Conservation (phyloP, 345 rosid species). For the Jatropha curcas region DNA sequence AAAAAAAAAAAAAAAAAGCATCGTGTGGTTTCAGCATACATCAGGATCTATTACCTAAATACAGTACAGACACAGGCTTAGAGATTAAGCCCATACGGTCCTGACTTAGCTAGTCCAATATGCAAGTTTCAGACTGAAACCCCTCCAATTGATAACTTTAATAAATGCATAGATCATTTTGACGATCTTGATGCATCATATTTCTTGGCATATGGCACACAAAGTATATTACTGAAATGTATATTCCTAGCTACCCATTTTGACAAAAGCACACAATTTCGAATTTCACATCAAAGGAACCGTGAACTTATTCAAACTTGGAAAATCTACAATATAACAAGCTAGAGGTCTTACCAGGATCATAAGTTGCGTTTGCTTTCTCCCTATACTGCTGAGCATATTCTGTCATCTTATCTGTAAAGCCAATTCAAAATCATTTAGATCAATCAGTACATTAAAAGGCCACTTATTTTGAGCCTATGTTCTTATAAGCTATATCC, state of each 20-base stretch:
- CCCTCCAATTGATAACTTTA: background rate
- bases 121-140: background rate
- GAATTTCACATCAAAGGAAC: background rate
- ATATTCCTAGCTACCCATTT: background rate
- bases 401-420: conserved; percentile 49
- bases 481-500: background rate
- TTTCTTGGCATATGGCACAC: background rate
- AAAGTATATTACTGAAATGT: background rate
- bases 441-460: conserved; percentile 4
- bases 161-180: background rate
- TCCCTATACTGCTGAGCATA: conserved; percentile 37
- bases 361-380: conserved; percentile 32
- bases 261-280: background rate
- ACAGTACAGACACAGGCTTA: background rate
- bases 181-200: background rate
- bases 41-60: background rate
- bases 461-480: background rate
- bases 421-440: conserved; percentile 13
- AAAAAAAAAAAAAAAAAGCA: too few relatives aligned
- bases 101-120: too few relatives aligned
- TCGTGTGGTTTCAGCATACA: too few relatives aligned
- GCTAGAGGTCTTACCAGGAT: conserved; percentile 35
- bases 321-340: conserved; percentile 9
- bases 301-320: background rate
- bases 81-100: background rate